A percentile compares a stretch with the other conserved stretches of the same genome.
Conservation (phyloP, 169 alveolate species). For the Nephromyces sp. region DNA sequence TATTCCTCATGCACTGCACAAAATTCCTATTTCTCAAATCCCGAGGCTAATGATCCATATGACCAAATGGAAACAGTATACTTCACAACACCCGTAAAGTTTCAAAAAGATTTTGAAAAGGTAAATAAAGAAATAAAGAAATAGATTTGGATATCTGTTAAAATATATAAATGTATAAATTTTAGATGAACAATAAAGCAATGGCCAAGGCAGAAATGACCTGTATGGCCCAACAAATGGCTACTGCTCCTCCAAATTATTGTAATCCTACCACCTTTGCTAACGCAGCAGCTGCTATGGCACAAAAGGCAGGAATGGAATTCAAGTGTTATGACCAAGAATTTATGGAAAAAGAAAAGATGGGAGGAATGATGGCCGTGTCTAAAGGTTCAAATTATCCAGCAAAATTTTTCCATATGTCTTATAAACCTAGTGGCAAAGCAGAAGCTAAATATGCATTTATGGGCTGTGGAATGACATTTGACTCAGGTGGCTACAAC, state of each 20-base stretch:
- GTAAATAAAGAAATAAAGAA: too few relatives aligned
- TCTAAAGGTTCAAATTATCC: constrained; percentile 77
- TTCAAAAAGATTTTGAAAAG: too few relatives aligned
- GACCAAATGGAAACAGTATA: too few relatives aligned
- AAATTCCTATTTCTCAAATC: too few relatives aligned
- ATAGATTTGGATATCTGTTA: too few relatives aligned
- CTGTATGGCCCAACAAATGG: constrained; percentile 35
- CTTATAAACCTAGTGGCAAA: not conserved
- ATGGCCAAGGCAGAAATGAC: too few relatives aligned
- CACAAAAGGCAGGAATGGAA: constrained; percentile 53
- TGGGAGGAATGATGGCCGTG: constrained; percentile 76
- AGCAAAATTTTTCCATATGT: constrained; percentile 49
- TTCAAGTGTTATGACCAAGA: constrained; percentile 51
- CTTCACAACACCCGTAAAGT: too few relatives aligned
- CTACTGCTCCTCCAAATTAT: constrained; percentile 34
- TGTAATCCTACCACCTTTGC: constrained; percentile 30
- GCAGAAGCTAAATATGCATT: constrained; percentile 57
- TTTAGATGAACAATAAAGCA: too few relatives aligned
- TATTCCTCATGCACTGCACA: too few relatives aligned
- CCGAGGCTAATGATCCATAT: too few relatives aligned
- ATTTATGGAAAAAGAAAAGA: constrained; percentile 60
- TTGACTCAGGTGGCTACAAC: constrained; percentile 87
- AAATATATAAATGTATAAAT: too few relatives aligned
- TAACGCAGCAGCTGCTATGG: constrained; percentile 27
- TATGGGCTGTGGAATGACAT: constrained; percentile 86